phyloP scores from a whole-genome alignment of 164 flowering plant species.

The Kingdonia uniflora region DNA sequence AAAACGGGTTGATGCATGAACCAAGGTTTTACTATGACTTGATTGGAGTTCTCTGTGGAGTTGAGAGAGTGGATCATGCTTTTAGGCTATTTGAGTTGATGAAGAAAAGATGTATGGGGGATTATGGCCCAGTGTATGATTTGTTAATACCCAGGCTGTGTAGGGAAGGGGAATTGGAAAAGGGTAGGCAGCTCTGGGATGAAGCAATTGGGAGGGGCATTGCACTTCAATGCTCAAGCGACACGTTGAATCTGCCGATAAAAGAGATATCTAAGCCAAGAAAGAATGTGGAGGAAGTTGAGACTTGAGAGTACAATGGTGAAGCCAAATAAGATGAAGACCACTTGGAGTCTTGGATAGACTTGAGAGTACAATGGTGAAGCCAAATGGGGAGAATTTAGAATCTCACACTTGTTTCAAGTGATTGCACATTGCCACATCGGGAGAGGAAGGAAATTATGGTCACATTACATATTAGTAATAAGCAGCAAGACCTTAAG shows the following conservation, averaged over 20 bases:
- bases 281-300: constrained; percentile 25
- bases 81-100: constrained; percentile 47
- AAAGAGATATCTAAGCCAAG: no score
- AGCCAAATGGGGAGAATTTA: constrained; percentile 7
- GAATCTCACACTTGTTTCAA: no score
- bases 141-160: constrained; percentile 69
- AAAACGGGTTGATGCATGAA: constrained; percentile 35
- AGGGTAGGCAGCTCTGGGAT: constrained; percentile 67
- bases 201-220: constrained; percentile 50
- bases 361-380: constrained; percentile 4
- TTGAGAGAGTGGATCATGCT: constrained; percentile 51
- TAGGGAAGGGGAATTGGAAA: constrained; percentile 53
- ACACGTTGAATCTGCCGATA: constrained; percentile 40
- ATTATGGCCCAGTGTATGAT: constrained; percentile 67
- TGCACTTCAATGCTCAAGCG: constrained; percentile 37
- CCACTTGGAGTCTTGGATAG: no score
- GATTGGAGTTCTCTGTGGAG: constrained; percentile 63
- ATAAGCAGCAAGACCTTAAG: no score
- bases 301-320: constrained; percentile 4
- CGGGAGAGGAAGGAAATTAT: no score
- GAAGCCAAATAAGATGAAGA: constrained; percentile 7
- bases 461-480: no score
- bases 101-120: constrained; percentile 42
- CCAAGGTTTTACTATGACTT: constrained; percentile 58
- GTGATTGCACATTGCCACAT: no score